phyloP scores from a whole-genome alignment of 2,329 filamentous ascomycete genomes.

The Diplodia scrobiculata region DNA sequence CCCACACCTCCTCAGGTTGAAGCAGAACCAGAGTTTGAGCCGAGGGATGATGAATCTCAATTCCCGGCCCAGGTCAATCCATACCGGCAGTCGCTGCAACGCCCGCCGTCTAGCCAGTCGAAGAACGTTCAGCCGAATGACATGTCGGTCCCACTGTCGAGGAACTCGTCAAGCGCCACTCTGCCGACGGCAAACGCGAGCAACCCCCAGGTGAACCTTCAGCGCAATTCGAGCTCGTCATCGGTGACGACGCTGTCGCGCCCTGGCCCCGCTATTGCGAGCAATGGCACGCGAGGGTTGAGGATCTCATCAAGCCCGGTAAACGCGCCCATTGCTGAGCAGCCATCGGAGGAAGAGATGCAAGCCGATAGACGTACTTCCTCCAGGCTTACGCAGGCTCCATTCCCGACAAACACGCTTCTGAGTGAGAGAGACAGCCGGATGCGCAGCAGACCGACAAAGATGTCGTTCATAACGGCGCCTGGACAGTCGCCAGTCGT shows the following conservation, averaged over 20 bases:
- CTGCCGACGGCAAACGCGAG: background rate
- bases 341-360: slow-evolving; percentile 12
- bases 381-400: background rate
- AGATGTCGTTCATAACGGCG: slow-evolving; percentile 22
- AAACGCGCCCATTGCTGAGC: slow-evolving; percentile 18
- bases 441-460: slow-evolving; percentile 18
- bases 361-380: background rate
- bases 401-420: slow-evolving; percentile 22
- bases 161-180: slow-evolving; percentile 17
- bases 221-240: slow-evolving; percentile 14
- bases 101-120: slow-evolving; percentile 34
- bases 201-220: slow-evolving; percentile 6
- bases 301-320: slow-evolving; percentile 17
- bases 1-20: slow-evolving; percentile 5
- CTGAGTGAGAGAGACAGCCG: slow-evolving; percentile 20
- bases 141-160: background rate
- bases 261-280: background rate
- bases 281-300: slow-evolving; percentile 8
- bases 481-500: slow-evolving; percentile 5
- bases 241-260: slow-evolving; percentile 7
- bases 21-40: slow-evolving; percentile 35
- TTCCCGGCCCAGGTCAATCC: slow-evolving; percentile 29
- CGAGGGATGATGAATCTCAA: slow-evolving; percentile 32
- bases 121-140: slow-evolving; percentile 16
- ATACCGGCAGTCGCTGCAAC: slow-evolving; percentile 34